Base-by-base conservation (phyloP, 345 rosid species). In the Firmiana major region DNA sequence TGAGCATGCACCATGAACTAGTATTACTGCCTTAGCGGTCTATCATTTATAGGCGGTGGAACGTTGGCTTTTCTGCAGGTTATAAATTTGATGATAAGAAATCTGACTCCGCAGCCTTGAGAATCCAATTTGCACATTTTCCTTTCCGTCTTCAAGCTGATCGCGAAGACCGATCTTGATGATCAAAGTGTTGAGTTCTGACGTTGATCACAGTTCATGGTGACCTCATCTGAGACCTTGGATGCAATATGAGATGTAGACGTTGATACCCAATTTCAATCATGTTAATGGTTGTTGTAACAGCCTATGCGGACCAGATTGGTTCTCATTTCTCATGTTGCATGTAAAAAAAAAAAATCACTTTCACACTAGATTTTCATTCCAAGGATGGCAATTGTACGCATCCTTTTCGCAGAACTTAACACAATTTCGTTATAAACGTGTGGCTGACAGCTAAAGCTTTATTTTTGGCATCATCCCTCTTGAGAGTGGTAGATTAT, bases 51-150 rank as follows among this genome's bases (percentile, higher is more conserved):
- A 54, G 31, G 63, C 28, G 55, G 73, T 34, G 69, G 17, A 49
- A 74, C 40, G 48, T 78, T 77, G 38, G 8, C 7, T 42, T 75
- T 42, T 45, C 65, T 77, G 80, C 83, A 87, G 93, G 89, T 40
- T 89, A 89, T 81, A 85, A 77, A 81, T 87, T 89, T 68, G 93
- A 89, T 63, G 85, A 87, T 78, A 87, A 80, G 86, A 89, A 85
- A 70, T 80, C 81, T 0, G 85, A 87, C 63, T 79, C 88, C 36
- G 79, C 82, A 36, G 53, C 60, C 54, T 77, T 87, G 84, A 83
- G 53, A 75, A 86, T 87, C 73, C 81, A 84, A 16, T 85, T 78
- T 67, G 89, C 88, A 9, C 86, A 82, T 67, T 89, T 87, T 67
- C 93, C 90, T 54, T 81, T 89, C 75, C 79, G 63, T 21, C 79